phyloP scores from a whole-genome alignment of 306 rosid species.

The Rubus parviflorus region DNA sequence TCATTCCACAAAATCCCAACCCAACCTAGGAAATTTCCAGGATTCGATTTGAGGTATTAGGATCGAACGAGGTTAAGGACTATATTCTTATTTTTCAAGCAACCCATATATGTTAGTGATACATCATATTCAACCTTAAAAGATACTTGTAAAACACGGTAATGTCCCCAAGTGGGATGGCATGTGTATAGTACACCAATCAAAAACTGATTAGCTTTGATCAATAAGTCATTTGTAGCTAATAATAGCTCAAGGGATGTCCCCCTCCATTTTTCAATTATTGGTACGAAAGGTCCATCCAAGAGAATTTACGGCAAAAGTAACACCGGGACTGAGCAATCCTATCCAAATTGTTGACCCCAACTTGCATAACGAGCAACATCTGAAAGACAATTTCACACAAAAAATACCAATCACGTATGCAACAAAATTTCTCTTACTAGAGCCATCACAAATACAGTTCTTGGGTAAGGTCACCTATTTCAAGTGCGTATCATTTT shows the following conservation, averaged over 20 bases:
- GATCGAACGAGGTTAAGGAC: slow-evolving; percentile 1
- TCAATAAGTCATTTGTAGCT: no score
- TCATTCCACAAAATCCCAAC: not conserved
- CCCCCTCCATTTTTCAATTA: not conserved
- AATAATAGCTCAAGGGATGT: not conserved
- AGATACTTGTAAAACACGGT: not conserved
- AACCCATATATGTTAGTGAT: not conserved
- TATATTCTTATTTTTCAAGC: not conserved
- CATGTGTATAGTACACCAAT: not conserved
- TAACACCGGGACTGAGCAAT: not conserved
- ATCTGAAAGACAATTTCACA: not conserved
- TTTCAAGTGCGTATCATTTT: not conserved
- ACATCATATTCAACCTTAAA: not conserved
- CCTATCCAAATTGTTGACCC: not conserved
- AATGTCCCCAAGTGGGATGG: not conserved
- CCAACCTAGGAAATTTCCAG: not conserved
- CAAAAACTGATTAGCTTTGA: not conserved
- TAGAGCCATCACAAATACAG: no score
- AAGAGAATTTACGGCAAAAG: not conserved
- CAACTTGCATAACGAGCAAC: not conserved
- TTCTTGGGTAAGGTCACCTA: no score
- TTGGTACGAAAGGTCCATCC: not conserved
- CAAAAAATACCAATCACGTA: not conserved
- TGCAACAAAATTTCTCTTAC: no score
- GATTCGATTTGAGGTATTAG: not conserved